Conservation (phyloP, 139 green algal species). For the Yamagishiella unicocca region DNA sequence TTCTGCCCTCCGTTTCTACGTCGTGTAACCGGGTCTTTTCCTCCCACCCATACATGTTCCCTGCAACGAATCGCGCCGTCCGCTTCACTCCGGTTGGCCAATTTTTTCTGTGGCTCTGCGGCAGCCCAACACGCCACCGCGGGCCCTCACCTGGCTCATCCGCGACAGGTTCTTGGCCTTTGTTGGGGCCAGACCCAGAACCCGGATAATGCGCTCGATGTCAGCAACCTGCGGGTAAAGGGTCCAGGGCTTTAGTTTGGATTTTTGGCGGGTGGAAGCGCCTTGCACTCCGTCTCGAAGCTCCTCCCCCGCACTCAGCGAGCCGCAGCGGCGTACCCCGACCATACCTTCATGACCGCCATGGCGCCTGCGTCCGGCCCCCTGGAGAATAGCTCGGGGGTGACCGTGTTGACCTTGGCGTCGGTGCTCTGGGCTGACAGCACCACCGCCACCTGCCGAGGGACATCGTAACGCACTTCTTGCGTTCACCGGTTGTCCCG, state of each 20-base stretch:
- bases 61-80: too few relatives aligned
- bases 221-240: slow-evolving; percentile 45
- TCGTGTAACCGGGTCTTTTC: too few relatives aligned
- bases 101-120: too few relatives aligned
- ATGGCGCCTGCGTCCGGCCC: slow-evolving; percentile 73
- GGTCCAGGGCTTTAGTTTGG: too few relatives aligned
- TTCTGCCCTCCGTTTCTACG: too few relatives aligned
- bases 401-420: slow-evolving; percentile 81
- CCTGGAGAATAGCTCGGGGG: slow-evolving; percentile 72
- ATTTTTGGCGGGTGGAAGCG: too few relatives aligned
- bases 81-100: too few relatives aligned
- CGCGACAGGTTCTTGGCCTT: slow-evolving; percentile 86
- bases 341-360: slow-evolving; percentile 51
- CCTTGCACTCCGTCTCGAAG: too few relatives aligned
- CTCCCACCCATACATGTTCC: too few relatives aligned
- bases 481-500: too few relatives aligned
- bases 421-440: slow-evolving; percentile 87
- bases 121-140: neutral
- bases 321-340: neutral
- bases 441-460: slow-evolving; percentile 75
- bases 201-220: slow-evolving; percentile 77
- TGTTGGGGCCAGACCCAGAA: slow-evolving; percentile 87
- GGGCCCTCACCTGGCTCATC: slow-evolving; percentile 69
- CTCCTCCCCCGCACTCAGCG: neutral
- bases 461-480: too few relatives aligned